Evolutionary conservation across 768 basidiomycete species (phyloP), one percentile per base, ranked within the genome.

Genomic region (Auricularia heimuer): DNA sequence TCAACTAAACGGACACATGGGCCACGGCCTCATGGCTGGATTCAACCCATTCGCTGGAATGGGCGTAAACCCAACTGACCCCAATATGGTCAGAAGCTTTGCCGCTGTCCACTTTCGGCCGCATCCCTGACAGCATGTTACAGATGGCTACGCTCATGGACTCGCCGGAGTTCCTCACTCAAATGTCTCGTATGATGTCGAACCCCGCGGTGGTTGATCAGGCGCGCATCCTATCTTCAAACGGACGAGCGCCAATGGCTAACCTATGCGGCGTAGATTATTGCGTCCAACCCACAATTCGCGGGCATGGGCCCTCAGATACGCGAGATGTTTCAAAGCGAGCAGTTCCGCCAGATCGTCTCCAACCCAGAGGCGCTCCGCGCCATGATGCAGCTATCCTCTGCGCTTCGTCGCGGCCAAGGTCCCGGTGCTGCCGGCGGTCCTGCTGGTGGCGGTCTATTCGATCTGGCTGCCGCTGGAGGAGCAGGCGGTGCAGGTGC

Each of bases 1-100:
- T 0, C 88, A 85, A 65, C 81, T 93, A 62, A 95, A 94, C 72
- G 80, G 87, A 16, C 85, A 87, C 70, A 76, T 84, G 74, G 90
- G 87, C 0, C 91, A 87, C 68, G 92, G 92, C 1, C 79, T 83
- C 18, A 84, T 92, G 84, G 89, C 89, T 0, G 89, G 90, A 4
- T 79, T 95, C 73, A 98, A 98, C 70, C 96, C 97, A 0, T 98
- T 99, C 71, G 82, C 88, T 0, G 89, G 88, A 3, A 86, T 96
- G 84, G 96, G 95, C 1, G 62, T 96, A 54, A 99, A 99, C 72
- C 80, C 83, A 3, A 92, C 91, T 69, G 96, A 98, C 73, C 95
- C 95, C 0, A 97, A 98, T 73, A 91, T 96, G 85, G 93, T 37
- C 62, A 62, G 62, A 56, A 54, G 47, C 18, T 18, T 18, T 10